Evolutionary conservation across 805 yeast species (phyloP).

Genomic region (Saccharomycopsis amapae): DNA sequence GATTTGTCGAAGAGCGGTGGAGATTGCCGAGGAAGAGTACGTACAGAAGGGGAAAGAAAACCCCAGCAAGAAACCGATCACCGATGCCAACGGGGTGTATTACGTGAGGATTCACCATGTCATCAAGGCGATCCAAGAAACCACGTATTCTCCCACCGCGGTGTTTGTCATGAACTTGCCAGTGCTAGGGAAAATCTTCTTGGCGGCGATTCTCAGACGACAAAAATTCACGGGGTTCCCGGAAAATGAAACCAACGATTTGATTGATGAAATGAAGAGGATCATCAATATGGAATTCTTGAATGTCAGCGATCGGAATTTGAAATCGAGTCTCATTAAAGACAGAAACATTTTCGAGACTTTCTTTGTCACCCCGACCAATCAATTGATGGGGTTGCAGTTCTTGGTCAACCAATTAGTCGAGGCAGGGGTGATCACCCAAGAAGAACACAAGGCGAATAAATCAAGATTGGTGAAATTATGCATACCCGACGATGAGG

Average conservation of each 20-base stretch:
- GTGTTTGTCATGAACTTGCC: slow-evolving; percentile 53
- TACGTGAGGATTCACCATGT: slow-evolving; percentile 68
- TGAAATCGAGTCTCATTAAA: slow-evolving; percentile 6
- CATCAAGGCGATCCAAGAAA: slow-evolving; percentile 70
- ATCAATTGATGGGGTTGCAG: slow-evolving; percentile 41
- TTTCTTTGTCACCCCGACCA: slow-evolving; percentile 1
- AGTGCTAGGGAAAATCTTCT: slow-evolving; percentile 60
- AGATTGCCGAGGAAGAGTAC: slow-evolving; percentile 67
- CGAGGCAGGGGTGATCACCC: slow-evolving; percentile 70
- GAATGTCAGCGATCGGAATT: slow-evolving; percentile 7
- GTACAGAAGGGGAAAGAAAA: slow-evolving; percentile 27
- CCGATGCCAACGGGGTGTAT: slow-evolving; percentile 35
- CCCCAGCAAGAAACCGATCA: slow-evolving; percentile 6
- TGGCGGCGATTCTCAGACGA: slow-evolving; percentile 61
- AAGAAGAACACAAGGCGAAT: slow-evolving; percentile 63
- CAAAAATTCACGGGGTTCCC: slow-evolving; percentile 61
- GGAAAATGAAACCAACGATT: slow-evolving; percentile 67
- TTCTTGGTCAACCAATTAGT: slow-evolving; percentile 59
- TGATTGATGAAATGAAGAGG: slow-evolving; percentile 67
- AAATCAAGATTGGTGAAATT: slow-evolving; percentile 58
- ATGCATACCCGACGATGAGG: slow-evolving; percentile 64
- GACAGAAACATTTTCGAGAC: slow-evolving; percentile 9
- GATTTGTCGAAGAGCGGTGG: slow-evolving; percentile 84
- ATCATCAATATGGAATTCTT: slow-evolving; percentile 36
- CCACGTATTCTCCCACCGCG: slow-evolving; percentile 67